Percentiles rank a stretch among this genome's conserved stretches.
Conservation (phyloP, 116 monocot genomes). For the Phalaenopsis hybrid region DNA sequence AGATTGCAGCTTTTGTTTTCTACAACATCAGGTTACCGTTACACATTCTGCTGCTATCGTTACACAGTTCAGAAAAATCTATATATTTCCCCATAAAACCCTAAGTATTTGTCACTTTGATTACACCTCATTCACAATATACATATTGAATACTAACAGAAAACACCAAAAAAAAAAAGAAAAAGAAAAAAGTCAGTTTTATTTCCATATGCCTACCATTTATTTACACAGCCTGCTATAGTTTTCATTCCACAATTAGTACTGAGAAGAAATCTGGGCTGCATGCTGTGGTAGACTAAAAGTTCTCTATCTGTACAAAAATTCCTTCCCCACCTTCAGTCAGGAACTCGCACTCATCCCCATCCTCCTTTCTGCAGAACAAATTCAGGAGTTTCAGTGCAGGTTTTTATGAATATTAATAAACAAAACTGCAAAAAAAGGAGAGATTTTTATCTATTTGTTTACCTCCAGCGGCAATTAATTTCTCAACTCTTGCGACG, state of each 20-base stretch:
- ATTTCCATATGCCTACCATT: conserved; percentile 6
- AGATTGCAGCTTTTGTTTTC: not conserved
- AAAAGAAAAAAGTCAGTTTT: not conserved
- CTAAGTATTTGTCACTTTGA: not conserved
- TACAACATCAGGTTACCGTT: not conserved
- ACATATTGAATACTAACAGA: not conserved
- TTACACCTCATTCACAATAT: conserved; percentile 1
- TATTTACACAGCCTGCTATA: conserved; percentile 6
- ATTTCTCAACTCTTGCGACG: conserved; percentile 53
- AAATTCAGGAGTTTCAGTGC: too few relatives aligned
- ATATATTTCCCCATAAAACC: not conserved
- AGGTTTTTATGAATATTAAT: conserved; percentile 14
- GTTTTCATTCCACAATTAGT: not conserved
- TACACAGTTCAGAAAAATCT: conserved; percentile 7
- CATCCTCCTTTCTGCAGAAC: conserved; percentile 5
- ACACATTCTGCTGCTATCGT: conserved; percentile 1
- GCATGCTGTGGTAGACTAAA: not conserved
- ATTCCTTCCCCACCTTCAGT: not conserved
- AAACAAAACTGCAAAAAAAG: not conserved
- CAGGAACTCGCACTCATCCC: not conserved
- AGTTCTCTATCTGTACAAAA: conserved; percentile 5
- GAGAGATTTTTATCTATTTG: not conserved
- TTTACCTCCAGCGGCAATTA: conserved; percentile 53
- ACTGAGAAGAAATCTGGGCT: not conserved
- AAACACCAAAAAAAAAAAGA: not conserved